Percentiles rank a stretch among this genome's conserved stretches.
phyloP scores from a whole-genome alignment of 2,329 filamentous ascomycete species.

The Colletotrichum sp. region DNA sequence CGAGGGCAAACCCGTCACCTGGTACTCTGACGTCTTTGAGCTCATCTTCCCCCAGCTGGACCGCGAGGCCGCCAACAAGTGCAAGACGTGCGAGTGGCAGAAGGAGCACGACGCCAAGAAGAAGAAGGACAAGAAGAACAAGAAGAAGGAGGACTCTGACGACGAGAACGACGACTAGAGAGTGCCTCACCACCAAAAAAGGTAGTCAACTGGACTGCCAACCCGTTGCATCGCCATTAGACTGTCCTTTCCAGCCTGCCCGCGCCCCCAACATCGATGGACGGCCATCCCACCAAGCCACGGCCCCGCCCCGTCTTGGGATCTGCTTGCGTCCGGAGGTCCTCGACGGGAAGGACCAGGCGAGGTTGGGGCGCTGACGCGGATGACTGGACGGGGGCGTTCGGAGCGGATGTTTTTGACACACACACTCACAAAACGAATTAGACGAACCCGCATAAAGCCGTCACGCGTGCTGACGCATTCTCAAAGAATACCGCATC shows the following conservation, averaged over 20 bases:
- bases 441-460: slow-evolving; percentile 18
- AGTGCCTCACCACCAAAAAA: neutral
- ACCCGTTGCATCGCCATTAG: neutral
- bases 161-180: slow-evolving; percentile 34
- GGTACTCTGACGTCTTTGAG: slow-evolving; percentile 94
- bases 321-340: neutral
- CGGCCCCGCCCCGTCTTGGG: neutral
- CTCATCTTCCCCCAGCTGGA: slow-evolving; percentile 88
- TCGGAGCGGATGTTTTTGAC: neutral
- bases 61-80: slow-evolving; percentile 73
- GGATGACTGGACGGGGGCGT: neutral
- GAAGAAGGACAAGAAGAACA: slow-evolving; percentile 18
- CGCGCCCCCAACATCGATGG: neutral
- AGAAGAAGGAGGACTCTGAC: slow-evolving; percentile 24
- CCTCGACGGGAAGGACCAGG: neutral
- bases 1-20: slow-evolving; percentile 86
- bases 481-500: neutral
- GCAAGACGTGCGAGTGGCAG: slow-evolving; percentile 66
- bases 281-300: neutral
- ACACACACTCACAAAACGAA: neutral
- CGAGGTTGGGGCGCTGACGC: neutral
- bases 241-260: neutral
- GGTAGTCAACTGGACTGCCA: neutral
- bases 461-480: neutral
- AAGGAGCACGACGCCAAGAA: slow-evolving; percentile 48